Base-by-base conservation (phyloP, 2,329 filamentous ascomycete genomes). In the Didymella keratinophila region DNA sequence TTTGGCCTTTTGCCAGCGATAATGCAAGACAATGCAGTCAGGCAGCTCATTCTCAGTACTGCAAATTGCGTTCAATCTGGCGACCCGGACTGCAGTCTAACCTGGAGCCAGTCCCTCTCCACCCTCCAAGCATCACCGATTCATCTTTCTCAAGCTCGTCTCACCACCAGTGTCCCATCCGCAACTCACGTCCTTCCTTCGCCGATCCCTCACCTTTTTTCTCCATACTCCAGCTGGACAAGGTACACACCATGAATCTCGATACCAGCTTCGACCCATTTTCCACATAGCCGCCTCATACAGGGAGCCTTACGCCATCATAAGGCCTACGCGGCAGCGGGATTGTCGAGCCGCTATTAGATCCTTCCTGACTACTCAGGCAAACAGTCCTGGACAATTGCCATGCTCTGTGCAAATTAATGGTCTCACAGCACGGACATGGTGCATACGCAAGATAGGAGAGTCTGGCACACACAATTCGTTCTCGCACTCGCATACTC, bases 381-480 rank as follows among this genome's bases (percentile, higher is more conserved):
- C 30, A 32, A 16, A 4, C 12, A 32, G 12, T 5, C 12, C 30
- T 14, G 16, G 30, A 16, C 30, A 2, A 32, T 16, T 32, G 4
- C 16, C 4, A 6, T 12, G 30, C 30, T 32, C 14, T 14, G 30
- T 30, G 12, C 12, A 32, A 32, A 25, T 25, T 25, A 7, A 25
- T 4, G 3, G 23, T 25, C 30, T 9, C 12, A 32, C 14, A 16
- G 30, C 30, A 36, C 32, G 34, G 8, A 30, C 28, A 10, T 41
- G 48, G 46, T 36, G 42, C 42, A n/a, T 47, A 43, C 43, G 42
- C 42, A 56, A 56, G 46, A 51, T 18, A 46, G 27, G 46, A 21
- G 47, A 51, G 20, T 42, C 27, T 20, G 20, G 47, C 30, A 32
- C 30, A 32, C 14, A 32, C 4, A 12, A 32, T 34, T 34, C 30